These are phyloP conservation scores for Rhynchospora breviuscula DNA, from an alignment of 176 grass and related monocot genomes.

Conservation along the genomic window DNA sequence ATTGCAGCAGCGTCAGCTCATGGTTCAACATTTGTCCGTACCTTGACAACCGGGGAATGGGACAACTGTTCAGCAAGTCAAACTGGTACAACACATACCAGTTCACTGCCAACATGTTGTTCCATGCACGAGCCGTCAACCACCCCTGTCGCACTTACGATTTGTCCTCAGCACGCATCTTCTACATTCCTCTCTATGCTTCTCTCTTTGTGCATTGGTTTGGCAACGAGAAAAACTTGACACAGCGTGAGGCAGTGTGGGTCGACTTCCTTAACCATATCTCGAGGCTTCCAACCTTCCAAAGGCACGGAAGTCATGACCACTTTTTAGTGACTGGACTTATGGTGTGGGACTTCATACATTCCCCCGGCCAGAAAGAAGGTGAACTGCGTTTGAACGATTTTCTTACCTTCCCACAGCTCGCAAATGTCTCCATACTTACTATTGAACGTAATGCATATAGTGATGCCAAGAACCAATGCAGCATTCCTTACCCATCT, in stretches of 20 bases:
- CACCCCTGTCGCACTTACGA: slow-evolving; percentile 33
- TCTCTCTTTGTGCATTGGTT: background rate
- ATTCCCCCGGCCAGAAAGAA: background rate
- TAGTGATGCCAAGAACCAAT: background rate
- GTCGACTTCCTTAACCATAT: slow-evolving; percentile 9
- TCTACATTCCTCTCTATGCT: slow-evolving; percentile 30
- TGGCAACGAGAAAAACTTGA: background rate
- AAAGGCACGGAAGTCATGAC: slow-evolving; percentile 17
- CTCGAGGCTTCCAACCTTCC: slow-evolving; percentile 13
- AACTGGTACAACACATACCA: slow-evolving; percentile 28
- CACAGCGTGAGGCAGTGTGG: slow-evolving; percentile 6
- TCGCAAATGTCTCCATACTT: slow-evolving; percentile 33
- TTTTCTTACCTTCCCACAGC: slow-evolving; percentile 14
- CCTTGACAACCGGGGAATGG: slow-evolving; percentile 19
- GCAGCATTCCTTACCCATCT: slow-evolving; percentile 35
- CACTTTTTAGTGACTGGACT: slow-evolving; percentile 27
- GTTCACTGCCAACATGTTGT: slow-evolving; percentile 26
- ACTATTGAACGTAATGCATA: slow-evolving; percentile 21
- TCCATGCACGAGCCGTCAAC: slow-evolving; percentile 24
- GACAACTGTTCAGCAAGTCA: slow-evolving; percentile 6
- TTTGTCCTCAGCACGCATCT: background rate
- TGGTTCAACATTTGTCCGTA: slow-evolving; percentile 18
- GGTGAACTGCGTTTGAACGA: background rate
- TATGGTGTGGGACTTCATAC: slow-evolving; percentile 12
- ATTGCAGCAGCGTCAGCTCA: too few relatives aligned